Evolutionary conservation across 2,329 filamentous ascomycete genomes (phyloP).

Genomic region (Colletotrichum gloeosporioides): DNA sequence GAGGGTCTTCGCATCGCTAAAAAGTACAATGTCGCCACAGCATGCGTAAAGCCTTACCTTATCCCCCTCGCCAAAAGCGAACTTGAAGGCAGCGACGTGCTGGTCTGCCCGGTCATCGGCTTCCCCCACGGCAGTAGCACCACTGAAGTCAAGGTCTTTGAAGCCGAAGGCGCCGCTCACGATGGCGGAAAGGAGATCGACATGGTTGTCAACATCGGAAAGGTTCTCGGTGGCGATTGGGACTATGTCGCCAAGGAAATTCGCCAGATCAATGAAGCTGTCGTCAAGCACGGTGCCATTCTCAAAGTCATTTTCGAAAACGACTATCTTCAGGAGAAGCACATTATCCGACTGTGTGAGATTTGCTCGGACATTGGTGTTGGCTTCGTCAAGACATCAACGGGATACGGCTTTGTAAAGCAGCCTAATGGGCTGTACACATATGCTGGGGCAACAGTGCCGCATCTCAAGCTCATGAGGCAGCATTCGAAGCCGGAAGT

Average conservation of each 20-base stretch:
- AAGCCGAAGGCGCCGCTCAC: slow-evolving; percentile 52
- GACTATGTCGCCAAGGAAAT: slow-evolving; percentile 61
- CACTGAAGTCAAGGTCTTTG: slow-evolving; percentile 57
- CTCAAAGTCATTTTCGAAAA: slow-evolving; percentile 70
- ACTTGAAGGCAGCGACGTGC: slow-evolving; percentile 53
- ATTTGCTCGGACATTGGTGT: slow-evolving; percentile 58
- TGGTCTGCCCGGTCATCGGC: slow-evolving; percentile 63
- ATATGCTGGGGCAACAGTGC: slow-evolving; percentile 58
- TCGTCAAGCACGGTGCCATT: slow-evolving; percentile 45
- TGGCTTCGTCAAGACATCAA: slow-evolving; percentile 66
- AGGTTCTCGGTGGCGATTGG: slow-evolving; percentile 62
- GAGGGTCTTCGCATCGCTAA: slow-evolving; percentile 53
- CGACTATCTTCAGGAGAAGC: slow-evolving; percentile 55
- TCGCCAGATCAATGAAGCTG: slow-evolving; percentile 50
- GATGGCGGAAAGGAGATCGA: slow-evolving; percentile 61
- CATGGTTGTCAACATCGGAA: slow-evolving; percentile 67
- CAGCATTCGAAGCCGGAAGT: slow-evolving; percentile 45
- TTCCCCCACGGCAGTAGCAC: slow-evolving; percentile 67
- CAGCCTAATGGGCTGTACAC: slow-evolving; percentile 53
- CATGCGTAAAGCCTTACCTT: slow-evolving; percentile 53
- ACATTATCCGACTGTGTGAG: slow-evolving; percentile 58
- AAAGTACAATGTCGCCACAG: slow-evolving; percentile 44
- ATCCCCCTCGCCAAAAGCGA: slow-evolving; percentile 52
- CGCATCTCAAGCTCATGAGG: slow-evolving; percentile 60
- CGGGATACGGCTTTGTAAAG: slow-evolving; percentile 67